A percentile compares a stretch with the other conserved stretches of the same genome.
These are phyloP conservation scores for Pseudoscleropodium purum DNA, from an alignment of 225 moss, liverwort and hornwort species.

Conservation along the genomic window DNA sequence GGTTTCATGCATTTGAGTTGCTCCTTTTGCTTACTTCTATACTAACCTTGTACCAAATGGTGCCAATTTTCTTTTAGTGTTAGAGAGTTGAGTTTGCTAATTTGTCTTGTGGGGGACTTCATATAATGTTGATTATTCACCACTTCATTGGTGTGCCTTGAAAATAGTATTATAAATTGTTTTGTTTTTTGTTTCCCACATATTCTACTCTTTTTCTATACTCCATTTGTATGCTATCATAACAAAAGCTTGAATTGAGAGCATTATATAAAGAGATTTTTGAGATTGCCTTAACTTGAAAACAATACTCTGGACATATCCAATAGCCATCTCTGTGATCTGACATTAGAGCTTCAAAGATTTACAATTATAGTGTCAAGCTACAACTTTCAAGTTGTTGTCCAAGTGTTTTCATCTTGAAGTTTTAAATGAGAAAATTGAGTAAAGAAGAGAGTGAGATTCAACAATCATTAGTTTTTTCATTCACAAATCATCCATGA, in stretches of 20 bases:
- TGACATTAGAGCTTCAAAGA: neutral
- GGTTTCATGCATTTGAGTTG: accelerated
- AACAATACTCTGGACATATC: neutral
- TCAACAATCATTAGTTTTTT: neutral
- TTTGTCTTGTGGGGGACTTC: neutral
- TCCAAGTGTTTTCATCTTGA: accelerated
- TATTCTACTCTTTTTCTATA: neutral
- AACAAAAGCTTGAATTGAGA: neutral
- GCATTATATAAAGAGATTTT: neutral
- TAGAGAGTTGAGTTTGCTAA: accelerated
- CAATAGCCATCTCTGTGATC: neutral
- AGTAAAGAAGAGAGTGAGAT: no score
- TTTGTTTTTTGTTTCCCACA: neutral
- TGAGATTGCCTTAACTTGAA: neutral
- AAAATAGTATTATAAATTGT: neutral
- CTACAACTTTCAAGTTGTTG: no score
- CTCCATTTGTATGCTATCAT: neutral
- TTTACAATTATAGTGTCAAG: neutral
- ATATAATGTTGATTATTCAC: neutral
- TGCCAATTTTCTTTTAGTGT: neutral
- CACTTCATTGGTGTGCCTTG: neutral
- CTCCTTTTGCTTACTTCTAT: accelerated
- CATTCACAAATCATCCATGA: neutral
- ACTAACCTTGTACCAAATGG: neutral
- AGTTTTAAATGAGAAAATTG: no score